phyloP scores from a whole-genome alignment of 192 early-diverging fungal genomes.

The Podila epigama region DNA sequence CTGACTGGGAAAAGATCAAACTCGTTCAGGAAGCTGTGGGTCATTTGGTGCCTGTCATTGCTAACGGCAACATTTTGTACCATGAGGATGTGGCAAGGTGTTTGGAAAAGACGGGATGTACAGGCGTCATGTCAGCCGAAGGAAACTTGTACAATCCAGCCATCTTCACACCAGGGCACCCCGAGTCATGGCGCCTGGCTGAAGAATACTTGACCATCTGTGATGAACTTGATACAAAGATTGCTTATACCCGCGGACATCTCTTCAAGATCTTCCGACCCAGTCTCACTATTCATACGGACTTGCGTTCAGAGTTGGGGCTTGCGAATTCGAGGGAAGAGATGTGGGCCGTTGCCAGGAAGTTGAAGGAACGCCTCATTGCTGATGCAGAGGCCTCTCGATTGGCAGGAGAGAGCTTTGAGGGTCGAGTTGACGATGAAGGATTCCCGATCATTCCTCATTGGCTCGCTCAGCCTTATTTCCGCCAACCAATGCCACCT shows the following conservation, averaged over 20 bases:
- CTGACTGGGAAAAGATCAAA: constrained; percentile 95
- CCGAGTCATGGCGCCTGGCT: constrained; percentile 80
- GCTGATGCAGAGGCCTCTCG: constrained; percentile 20
- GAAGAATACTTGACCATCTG: constrained; percentile 93
- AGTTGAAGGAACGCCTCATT: constrained; percentile 64
- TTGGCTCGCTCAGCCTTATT: constrained; percentile 77
- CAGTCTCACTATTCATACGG: constrained; percentile 78
- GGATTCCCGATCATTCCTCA: constrained; percentile 70
- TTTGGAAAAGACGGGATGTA: constrained; percentile 82
- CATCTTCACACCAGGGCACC: constrained; percentile 72
- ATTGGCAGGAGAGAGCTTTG: constrained; percentile 18
- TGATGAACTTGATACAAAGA: constrained; percentile 63
- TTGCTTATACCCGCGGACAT: constrained; percentile 80
- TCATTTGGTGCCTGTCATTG: constrained; percentile 83
- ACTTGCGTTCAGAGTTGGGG: constrained; percentile 78
- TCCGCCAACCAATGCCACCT: constrained; percentile 57
- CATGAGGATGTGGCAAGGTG: constrained; percentile 88
- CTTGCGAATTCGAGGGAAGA: constrained; percentile 67
- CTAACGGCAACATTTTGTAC: constrained; percentile 98
- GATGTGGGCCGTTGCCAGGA: constrained; percentile 60
- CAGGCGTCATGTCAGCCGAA: constrained; percentile 96
- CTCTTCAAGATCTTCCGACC: constrained; percentile 92
- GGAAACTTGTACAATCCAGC: constrained; percentile 90
- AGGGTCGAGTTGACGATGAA: constrained; percentile 47
- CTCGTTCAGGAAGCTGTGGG: constrained; percentile 81